Conservation (phyloP, 2,329 filamentous ascomycete species). For the Pseudogymnoascus sp. region DNA sequence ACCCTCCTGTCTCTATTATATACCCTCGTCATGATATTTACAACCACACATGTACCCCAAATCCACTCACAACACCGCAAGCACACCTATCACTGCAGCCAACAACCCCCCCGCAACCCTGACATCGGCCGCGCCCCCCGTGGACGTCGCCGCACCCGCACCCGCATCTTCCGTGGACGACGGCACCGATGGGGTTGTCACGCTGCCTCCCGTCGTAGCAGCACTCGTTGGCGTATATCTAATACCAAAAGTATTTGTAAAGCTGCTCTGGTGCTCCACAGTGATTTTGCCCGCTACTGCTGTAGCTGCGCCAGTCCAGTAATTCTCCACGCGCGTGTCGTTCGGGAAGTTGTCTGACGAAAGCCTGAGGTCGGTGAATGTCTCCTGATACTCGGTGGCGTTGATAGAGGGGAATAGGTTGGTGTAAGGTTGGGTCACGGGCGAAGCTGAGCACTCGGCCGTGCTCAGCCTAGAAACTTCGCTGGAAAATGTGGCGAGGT, state of each 20-base stretch:
- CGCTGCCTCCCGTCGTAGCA: background rate
- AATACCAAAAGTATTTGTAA: background rate
- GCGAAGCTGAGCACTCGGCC: background rate
- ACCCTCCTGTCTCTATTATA: background rate
- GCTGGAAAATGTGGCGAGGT: background rate
- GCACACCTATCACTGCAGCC: background rate
- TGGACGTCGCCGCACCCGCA: background rate
- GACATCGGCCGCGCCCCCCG: background rate
- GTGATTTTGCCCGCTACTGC: conserved; percentile 6
- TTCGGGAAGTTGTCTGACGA: conserved; percentile 9
- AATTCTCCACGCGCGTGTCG: conserved; percentile 1
- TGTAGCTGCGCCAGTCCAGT: conserved; percentile 4
- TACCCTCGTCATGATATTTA: background rate
- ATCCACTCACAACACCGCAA: background rate
- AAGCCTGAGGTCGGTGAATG: background rate
- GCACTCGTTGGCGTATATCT: background rate
- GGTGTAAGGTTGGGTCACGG: background rate
- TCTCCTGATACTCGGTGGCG: background rate
- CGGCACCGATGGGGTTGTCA: background rate
- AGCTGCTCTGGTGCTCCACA: background rate
- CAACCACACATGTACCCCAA: background rate
- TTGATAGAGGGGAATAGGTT: background rate
- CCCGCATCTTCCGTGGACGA: background rate
- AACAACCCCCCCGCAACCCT: conserved; percentile 5
- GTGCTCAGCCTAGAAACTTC: background rate